Evolutionary conservation across 2,329 filamentous ascomycete genomes (phyloP).

Genomic region (Diaporthe nobilis): DNA sequence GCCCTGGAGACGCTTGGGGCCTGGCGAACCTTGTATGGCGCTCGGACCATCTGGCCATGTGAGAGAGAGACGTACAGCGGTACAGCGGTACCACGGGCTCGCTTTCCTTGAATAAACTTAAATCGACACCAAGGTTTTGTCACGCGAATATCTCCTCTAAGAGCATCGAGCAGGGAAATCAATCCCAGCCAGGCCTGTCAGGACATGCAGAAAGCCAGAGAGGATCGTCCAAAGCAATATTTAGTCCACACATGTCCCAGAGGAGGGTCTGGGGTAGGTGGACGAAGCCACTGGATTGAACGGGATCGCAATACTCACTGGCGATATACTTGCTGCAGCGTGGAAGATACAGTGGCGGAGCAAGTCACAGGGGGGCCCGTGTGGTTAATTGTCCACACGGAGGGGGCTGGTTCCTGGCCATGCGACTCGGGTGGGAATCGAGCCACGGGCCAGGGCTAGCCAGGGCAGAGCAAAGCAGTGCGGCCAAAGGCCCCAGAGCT

Average conservation of each 20-base stretch:
- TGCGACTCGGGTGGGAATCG: neutral
- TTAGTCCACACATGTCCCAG: neutral
- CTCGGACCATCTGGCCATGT: neutral
- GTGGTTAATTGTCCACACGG: neutral
- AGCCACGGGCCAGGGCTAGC: neutral
- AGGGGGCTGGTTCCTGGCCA: neutral
- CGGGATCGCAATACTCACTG: neutral
- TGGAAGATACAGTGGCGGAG: rapidly evolving
- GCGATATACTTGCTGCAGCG: neutral
- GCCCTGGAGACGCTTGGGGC: slow-evolving; percentile 20
- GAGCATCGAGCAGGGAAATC: neutral
- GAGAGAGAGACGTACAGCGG: neutral
- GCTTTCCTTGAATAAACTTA: neutral
- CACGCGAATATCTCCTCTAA: neutral
- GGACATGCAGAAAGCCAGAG: neutral
- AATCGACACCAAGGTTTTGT: neutral
- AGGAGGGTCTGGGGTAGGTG: neutral
- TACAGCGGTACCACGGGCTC: neutral
- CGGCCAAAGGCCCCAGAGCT: neutral
- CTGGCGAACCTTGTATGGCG: slow-evolving; percentile 27
- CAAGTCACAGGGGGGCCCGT: slow-evolving; percentile 11
- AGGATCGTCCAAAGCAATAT: neutral
- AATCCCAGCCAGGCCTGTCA: neutral
- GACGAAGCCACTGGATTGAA: neutral
- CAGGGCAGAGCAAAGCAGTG: slow-evolving; percentile 2